Conservation (phyloP, 2,329 filamentous ascomycete species). For the Aureobasidium leucospermi region DNA sequence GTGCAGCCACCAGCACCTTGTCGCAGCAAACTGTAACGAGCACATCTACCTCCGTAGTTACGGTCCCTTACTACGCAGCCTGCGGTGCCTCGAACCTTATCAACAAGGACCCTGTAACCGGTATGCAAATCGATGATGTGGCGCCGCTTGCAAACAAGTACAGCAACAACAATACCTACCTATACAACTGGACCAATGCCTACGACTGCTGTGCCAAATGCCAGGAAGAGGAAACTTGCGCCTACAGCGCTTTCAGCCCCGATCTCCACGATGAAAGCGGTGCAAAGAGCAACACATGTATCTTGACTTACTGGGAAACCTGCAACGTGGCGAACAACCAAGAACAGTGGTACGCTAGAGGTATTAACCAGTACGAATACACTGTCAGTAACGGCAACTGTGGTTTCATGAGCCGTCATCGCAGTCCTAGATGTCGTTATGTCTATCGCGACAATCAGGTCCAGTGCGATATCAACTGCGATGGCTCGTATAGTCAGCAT, state of each 20-base stretch:
- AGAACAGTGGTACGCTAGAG: background rate
- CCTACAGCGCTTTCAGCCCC: background rate
- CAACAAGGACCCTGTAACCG: background rate
- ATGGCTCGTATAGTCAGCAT: background rate
- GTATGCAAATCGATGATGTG: background rate
- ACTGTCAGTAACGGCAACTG: constrained; percentile 3
- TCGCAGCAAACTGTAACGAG: background rate
- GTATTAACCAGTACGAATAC: background rate
- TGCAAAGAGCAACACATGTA: background rate
- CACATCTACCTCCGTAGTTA: background rate
- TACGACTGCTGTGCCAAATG: background rate
- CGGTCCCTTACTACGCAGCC: background rate
- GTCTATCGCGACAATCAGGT: background rate
- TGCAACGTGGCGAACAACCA: background rate
- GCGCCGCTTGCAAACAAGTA: background rate
- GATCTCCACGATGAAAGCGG: background rate
- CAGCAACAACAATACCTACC: background rate
- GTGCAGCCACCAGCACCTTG: background rate
- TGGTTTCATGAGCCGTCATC: background rate
- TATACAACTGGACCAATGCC: background rate
- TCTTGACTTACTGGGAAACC: background rate
- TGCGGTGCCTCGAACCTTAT: background rate
- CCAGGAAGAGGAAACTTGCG: background rate
- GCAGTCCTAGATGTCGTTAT: background rate
- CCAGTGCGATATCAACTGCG: background rate